Base-by-base conservation (phyloP, 306 rosid species). In the Rubus parviflorus region DNA sequence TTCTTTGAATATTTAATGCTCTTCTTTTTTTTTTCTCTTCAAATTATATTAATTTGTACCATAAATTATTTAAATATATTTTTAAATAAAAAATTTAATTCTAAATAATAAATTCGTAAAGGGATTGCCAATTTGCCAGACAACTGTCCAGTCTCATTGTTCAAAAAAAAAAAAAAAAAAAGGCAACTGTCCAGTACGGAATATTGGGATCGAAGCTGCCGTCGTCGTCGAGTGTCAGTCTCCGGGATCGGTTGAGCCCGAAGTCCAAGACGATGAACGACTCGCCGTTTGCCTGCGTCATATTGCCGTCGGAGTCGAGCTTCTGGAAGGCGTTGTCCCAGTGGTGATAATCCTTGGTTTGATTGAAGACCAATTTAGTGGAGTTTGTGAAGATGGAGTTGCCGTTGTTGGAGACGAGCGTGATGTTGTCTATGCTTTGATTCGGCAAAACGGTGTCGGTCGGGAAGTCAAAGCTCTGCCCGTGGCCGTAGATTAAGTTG, bases 371-470 rank as follows among this genome's bases (percentile, higher is more conserved):
- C 67, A 92, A 58, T 7, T 2, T 0, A 4, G 43, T 23, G 3
- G 89, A 73, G 0, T 76, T 69, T 1, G 16, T 3, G 68, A 94
- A 82, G 12, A 30, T 67, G 85, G 72, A 94, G 7, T 72, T 85
- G 22, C 87, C 79, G 56, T 89, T 85, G 3, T 19, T 72, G 56
- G 95, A 89, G 6, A 22, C 14, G 22, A 81, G 46, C 0, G 41
- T 64, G 9, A 86, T 58, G 15, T 19, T 25, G 0, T 12, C 60
- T 8, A 94, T 63, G 38, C 40, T 79, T 64, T 94, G 97, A 75
- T 80, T 81, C 3, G 97, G 86, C 49, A 92, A 75, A 15, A 87
- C 64, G 1, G 93, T 92, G 68, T 90, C 88, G 3, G 93, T 88
- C 0, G 97, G 97, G 54, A 70, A 74, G 0, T 7, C 3, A 68